phyloP scores from a whole-genome alignment of 2,329 filamentous ascomycete species.

The Xylaria multiplex region DNA sequence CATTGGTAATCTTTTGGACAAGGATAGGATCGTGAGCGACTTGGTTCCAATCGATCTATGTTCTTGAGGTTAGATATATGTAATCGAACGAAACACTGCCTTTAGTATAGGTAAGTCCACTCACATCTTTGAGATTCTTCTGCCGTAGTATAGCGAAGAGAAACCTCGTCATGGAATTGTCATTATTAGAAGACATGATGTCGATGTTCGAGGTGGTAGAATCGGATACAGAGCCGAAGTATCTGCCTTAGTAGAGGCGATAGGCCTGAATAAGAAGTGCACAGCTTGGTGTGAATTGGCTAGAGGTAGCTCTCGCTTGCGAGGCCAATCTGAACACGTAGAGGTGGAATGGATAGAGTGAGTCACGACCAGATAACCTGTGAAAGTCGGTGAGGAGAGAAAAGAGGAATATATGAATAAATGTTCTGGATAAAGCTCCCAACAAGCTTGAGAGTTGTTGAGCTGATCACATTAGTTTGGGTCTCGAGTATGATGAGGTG shows the following conservation, averaged over 20 bases:
- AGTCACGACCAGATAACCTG: slow-evolving; percentile 50
- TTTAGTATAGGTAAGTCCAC: slow-evolving; percentile 44
- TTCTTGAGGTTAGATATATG: slow-evolving; percentile 33
- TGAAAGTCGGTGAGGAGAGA: slow-evolving; percentile 56
- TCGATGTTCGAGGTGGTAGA: slow-evolving; percentile 30
- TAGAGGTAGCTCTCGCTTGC: slow-evolving; percentile 38
- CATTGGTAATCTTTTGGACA: slow-evolving; percentile 65
- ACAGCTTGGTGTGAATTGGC: slow-evolving; percentile 42
- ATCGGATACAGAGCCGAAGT: slow-evolving; percentile 28
- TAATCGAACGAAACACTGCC: background rate
- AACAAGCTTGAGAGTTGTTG: slow-evolving; percentile 41
- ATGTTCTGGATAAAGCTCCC: slow-evolving; percentile 44
- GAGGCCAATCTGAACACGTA: slow-evolving; percentile 46
- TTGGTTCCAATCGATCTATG: slow-evolving; percentile 68
- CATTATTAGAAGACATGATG: slow-evolving; percentile 64
- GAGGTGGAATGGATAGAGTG: slow-evolving; percentile 50
- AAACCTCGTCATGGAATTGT: slow-evolving; percentile 67
- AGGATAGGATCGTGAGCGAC: slow-evolving; percentile 66
- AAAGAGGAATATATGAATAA: slow-evolving; percentile 53
- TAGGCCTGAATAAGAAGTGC: slow-evolving; percentile 45
- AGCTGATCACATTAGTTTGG: slow-evolving; percentile 47
- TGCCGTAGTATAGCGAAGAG: slow-evolving; percentile 69
- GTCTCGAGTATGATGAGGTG: slow-evolving; percentile 43
- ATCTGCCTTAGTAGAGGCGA: slow-evolving; percentile 33
- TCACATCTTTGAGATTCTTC: slow-evolving; percentile 69